Evolutionary conservation across 2,329 filamentous ascomycete genomes (phyloP).

Genomic region (Cadophora gregata): DNA sequence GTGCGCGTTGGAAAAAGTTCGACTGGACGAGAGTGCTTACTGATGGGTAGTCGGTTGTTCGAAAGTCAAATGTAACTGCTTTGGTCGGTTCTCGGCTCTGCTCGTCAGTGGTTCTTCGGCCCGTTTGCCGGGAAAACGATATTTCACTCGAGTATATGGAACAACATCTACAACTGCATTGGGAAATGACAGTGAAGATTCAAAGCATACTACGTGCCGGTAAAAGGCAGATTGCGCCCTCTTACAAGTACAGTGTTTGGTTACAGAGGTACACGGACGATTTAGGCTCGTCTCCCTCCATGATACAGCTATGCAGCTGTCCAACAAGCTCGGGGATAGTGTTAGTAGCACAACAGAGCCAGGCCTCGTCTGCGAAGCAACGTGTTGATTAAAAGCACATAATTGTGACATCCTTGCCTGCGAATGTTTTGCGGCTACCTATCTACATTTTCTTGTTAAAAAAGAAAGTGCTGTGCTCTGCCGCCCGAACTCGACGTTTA

Average conservation of each 20-base stretch:
- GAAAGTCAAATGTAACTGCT: neutral
- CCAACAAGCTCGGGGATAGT: neutral
- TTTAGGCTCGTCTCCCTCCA: neutral
- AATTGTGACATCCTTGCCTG: neutral
- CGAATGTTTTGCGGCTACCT: neutral
- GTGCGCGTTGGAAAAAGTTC: slow-evolving; percentile 87
- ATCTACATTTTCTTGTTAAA: neutral
- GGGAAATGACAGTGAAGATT: neutral
- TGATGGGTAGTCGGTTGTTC: slow-evolving; percentile 35
- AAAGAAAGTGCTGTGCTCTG: no score
- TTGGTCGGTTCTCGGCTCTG: neutral
- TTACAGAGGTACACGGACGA: neutral
- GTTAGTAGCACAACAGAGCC: neutral
- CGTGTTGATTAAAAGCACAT: neutral
- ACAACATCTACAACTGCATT: neutral
- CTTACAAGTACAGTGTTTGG: neutral
- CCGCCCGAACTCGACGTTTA: no score
- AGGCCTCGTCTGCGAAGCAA: neutral
- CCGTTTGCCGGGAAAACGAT: neutral
- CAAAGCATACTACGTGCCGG: neutral
- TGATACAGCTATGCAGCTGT: neutral
- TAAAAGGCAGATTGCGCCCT: neutral
- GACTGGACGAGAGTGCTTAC: slow-evolving; percentile 77
- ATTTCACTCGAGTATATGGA: neutral
- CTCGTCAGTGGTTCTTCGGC: neutral